Base-by-base conservation (phyloP, 108 stramenopile species). In the Nannochloropsis oceanica region DNA sequence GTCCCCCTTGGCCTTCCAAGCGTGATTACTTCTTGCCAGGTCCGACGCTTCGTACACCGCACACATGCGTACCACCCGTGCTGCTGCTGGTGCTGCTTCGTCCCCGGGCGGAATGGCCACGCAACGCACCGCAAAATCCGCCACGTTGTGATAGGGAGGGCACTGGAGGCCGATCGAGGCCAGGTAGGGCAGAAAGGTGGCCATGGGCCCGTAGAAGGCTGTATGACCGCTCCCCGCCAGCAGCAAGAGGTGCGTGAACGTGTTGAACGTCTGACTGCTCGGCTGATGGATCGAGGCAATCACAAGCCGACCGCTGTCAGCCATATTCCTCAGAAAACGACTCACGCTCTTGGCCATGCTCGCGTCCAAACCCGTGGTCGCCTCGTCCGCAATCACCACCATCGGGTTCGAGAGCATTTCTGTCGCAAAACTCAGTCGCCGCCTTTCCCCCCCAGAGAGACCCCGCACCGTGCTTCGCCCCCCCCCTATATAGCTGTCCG, bases 241-340 rank as follows among this genome's bases (percentile, higher is more conserved):
- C 20, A 87, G 82, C 79, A 87, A 25, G 22, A 87, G 42, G 22
- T 73, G 34, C 27, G 83, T 82, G 34, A 87, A 87, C 20, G 43
- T 22, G n/a, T 43, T 14, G 79, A 84, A 87, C 24, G 83, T 26
- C 44, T 89, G 87, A 8, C 87, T 85, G 27, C 88, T 89, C 7
- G 90, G 90, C 82, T 90, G 90, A 80, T 91, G 90, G 82, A 91
- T 90, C 42, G 90, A 90, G 73, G 44, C 44, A 13, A 89, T 83
- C 27, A 91, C 79, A 13, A 90, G 89, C n/a, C 85, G 83, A 44
- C 88, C 90, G 80, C 44, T 26, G 14, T 88, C 86, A 13, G 83
- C 85, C 25, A 91, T n/a, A 14, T 20, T 84, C 80, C 34, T 43
- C 13, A 91, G 83, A 25, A 84, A 42, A 27, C 26, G 50, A 12